phyloP scores from a whole-genome alignment of 257 asterid species.

The Solanum paucissectum region DNA sequence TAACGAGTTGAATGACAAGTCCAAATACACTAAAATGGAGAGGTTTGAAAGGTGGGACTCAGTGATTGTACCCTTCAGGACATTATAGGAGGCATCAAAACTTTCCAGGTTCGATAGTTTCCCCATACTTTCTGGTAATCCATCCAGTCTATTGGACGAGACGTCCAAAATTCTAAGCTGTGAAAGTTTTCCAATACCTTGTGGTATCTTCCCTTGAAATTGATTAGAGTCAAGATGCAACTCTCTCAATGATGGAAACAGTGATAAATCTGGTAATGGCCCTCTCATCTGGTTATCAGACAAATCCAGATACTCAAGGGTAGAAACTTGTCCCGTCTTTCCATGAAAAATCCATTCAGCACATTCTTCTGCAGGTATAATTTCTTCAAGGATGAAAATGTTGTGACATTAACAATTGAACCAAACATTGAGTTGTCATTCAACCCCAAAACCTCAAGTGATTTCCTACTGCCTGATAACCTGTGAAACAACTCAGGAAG shows the following conservation, averaged over 20 bases:
- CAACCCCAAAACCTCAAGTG: not conserved
- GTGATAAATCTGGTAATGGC: not conserved
- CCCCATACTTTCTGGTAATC: slow-evolving; percentile 4
- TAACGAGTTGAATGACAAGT: slow-evolving; percentile 9
- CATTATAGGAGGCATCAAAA: slow-evolving; percentile 2
- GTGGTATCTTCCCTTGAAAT: not conserved
- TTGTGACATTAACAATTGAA: not conserved
- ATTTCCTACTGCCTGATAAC: not conserved
- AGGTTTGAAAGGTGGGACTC: slow-evolving; percentile 7
- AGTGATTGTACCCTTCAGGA: slow-evolving; percentile 8
- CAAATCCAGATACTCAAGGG: not conserved
- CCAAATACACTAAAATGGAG: not conserved
- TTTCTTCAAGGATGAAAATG: slow-evolving; percentile 1
- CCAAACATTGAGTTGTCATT: not conserved
- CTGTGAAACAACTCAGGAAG: not conserved
- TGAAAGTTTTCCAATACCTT: not conserved
- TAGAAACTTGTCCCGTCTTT: not conserved
- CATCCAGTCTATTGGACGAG: not conserved
- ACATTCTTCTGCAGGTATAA: not conserved
- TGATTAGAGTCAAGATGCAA: slow-evolving; percentile 4
- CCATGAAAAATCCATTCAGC: not conserved
- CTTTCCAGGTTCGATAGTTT: not conserved
- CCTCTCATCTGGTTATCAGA: slow-evolving; percentile 6
- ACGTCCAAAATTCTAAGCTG: not conserved
- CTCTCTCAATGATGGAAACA: not conserved